A percentile compares a stretch with the other conserved stretches of the same genome.
These are phyloP conservation scores for Endothia cerciana DNA, from an alignment of 2,329 filamentous ascomycete genomes.

Conservation along the genomic window DNA sequence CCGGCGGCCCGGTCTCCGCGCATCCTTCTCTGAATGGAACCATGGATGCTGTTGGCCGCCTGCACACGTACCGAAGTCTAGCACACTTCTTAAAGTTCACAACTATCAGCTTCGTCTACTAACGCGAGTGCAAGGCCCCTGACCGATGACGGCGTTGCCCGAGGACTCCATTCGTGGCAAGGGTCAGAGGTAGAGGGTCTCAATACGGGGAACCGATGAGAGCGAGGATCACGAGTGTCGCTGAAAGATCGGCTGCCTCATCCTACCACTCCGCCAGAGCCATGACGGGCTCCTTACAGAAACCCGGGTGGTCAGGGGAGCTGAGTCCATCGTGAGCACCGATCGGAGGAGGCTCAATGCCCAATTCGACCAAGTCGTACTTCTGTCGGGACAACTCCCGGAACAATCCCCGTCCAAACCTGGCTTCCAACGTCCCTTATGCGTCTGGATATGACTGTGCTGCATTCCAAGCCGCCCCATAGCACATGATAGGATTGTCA, in stretches of 20 bases:
- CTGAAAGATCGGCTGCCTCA: neutral
- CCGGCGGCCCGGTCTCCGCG: conserved; percentile 4
- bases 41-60: neutral
- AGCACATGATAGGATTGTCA: neutral
- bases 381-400: neutral
- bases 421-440: neutral
- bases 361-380: too few species aligned
- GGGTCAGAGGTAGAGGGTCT: neutral
- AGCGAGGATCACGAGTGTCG: neutral
- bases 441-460: neutral
- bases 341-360: neutral
- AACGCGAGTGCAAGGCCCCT: neutral
- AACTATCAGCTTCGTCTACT: neutral
- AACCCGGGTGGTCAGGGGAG: neutral
- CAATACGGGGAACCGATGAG: neutral
- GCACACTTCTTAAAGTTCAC: neutral
- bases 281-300: neutral
- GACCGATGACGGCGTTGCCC: neutral
- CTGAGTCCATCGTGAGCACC: neutral
- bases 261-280: neutral
- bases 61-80: neutral
- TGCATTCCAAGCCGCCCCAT: neutral
- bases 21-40: conserved; percentile 3
- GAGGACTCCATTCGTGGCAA: neutral
- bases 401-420: neutral